These are phyloP conservation scores for Apiospora aurea DNA, from an alignment of 2,329 filamentous ascomycete genomes.

Conservation along the genomic window DNA sequence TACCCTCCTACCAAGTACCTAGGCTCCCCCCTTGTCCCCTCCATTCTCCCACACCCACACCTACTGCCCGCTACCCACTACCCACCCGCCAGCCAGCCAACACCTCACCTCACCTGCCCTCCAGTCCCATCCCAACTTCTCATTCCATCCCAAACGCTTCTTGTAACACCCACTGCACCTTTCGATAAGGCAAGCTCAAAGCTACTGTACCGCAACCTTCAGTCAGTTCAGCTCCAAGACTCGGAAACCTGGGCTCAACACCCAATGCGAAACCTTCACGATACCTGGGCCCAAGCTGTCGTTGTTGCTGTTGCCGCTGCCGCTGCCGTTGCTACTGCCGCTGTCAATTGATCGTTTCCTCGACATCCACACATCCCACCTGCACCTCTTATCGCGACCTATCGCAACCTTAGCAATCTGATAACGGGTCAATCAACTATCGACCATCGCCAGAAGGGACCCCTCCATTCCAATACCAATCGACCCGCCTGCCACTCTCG, in stretches of 20 bases:
- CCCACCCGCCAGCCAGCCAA: not conserved
- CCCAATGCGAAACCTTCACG: slow-evolving; percentile 19
- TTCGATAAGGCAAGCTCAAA: slow-evolving; percentile 15
- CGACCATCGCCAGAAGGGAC: slow-evolving; percentile 16
- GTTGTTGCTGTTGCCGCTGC: not conserved
- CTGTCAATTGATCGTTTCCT: slow-evolving; percentile 19
- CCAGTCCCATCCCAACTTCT: slow-evolving; percentile 21
- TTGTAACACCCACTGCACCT: slow-evolving; percentile 21
- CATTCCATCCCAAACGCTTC: slow-evolving; percentile 21
- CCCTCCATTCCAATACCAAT: not conserved
- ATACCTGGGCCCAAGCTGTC: slow-evolving; percentile 4
- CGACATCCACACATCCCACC: slow-evolving; percentile 18
- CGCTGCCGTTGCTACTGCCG: not conserved
- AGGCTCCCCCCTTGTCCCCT: slow-evolving; percentile 4
- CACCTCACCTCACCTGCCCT: slow-evolving; percentile 14
- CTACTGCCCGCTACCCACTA: not conserved
- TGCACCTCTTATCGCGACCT: slow-evolving; percentile 21
- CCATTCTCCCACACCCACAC: slow-evolving; percentile 1
- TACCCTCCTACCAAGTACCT: no score
- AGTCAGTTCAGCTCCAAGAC: slow-evolving; percentile 16
- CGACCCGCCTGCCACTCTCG: slow-evolving; percentile 15
- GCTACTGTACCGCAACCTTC: slow-evolving; percentile 15
- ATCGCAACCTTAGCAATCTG: slow-evolving; percentile 21
- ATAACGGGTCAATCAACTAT: slow-evolving; percentile 21
- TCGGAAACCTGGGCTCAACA: slow-evolving; percentile 14